phyloP scores from a whole-genome alignment of 257 asterid species.

The Haberlea rhodopensis region DNA sequence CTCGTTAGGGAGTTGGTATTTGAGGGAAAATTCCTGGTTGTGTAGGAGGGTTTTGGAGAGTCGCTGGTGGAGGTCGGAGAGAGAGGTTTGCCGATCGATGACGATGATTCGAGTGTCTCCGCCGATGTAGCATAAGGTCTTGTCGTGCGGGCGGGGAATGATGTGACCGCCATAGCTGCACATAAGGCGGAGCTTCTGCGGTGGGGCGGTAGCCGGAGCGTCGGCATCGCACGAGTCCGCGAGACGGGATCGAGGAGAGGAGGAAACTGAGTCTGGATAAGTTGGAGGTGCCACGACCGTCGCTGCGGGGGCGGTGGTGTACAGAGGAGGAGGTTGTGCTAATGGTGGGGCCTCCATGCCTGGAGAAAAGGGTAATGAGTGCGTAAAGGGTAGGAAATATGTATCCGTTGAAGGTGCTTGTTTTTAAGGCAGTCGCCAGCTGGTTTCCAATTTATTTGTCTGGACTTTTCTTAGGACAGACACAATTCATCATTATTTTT shows the following conservation, averaged over 20 bases:
- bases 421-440: background rate
- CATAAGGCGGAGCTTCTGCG: constrained; percentile 65
- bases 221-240: constrained; percentile 53
- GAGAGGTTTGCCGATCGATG: constrained; percentile 51
- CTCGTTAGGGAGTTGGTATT: constrained; percentile 75
- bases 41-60: constrained; percentile 61
- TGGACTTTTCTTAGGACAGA: too few species aligned
- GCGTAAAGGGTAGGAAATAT: background rate
- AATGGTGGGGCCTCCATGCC: constrained; percentile 45
- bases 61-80: constrained; percentile 53
- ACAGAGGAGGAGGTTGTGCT: constrained; percentile 24
- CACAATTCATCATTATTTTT: too few species aligned
- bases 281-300: constrained; percentile 5
- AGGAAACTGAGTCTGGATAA: constrained; percentile 41
- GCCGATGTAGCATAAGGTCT: constrained; percentile 69
- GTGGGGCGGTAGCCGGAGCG: too few species aligned
- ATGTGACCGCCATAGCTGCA: constrained; percentile 84
- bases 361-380: background rate
- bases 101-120: constrained; percentile 85
- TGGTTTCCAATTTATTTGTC: background rate
- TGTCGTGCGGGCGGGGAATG: constrained; percentile 77
- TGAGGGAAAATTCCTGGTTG: constrained; percentile 53
- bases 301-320: constrained; percentile 23
- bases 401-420: background rate
- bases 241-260: constrained; percentile 46